phyloP scores from a whole-genome alignment of 1,284 basidiomycete species.

The Omphalotus olearius region DNA sequence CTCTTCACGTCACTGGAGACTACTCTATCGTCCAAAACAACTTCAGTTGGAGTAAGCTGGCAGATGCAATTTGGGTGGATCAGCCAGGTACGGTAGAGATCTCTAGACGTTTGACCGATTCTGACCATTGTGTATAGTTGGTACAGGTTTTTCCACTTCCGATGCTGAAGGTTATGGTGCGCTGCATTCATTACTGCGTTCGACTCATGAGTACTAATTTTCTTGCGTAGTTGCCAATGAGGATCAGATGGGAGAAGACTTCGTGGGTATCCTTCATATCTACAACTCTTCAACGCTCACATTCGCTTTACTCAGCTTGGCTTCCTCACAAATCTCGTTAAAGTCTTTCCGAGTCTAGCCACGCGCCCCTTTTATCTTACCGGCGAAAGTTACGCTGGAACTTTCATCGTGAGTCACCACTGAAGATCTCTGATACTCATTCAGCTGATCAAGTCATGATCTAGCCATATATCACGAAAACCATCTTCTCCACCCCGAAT shows the following conservation, averaged over 20 bases:
- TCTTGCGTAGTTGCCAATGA: constrained; percentile 48
- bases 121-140: constrained; percentile 1
- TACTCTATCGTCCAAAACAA: constrained; percentile 10
- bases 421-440: neutral
- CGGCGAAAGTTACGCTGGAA: constrained; percentile 67
- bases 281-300: neutral
- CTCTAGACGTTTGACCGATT: neutral
- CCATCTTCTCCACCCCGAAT: constrained; percentile 53
- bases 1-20: constrained; percentile 7
- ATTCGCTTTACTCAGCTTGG: constrained; percentile 41
- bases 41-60: constrained; percentile 12
- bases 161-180: constrained; percentile 46
- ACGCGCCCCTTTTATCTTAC: constrained; percentile 57
- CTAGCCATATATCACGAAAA: constrained; percentile 67
- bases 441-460: neutral
- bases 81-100: constrained; percentile 7
- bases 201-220: neutral
- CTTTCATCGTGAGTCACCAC: constrained; percentile 46
- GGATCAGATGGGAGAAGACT: constrained; percentile 65
- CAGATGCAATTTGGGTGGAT: constrained; percentile 14
- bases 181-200: constrained; percentile 16
- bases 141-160: constrained; percentile 12
- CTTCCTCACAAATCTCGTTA: constrained; percentile 60
- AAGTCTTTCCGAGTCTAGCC: constrained; percentile 59
- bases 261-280: constrained; percentile 39